Evolutionary conservation across 495 filamentous ascomycete genomes (phyloP), one percentile per base, ranked within the genome.

Genomic region (Echria macrotheca): DNA sequence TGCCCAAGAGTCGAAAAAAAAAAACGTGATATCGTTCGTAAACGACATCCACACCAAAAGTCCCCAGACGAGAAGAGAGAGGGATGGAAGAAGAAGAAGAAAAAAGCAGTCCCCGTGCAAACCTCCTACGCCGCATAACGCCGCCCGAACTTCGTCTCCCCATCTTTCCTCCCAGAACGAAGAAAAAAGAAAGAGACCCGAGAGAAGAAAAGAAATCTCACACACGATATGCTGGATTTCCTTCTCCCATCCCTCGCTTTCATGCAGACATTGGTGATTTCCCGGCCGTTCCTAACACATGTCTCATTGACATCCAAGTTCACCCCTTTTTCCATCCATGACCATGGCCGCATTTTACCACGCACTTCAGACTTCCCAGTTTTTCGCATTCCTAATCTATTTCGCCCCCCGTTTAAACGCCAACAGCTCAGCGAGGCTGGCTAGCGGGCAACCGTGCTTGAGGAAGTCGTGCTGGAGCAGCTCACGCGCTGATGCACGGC

Each of bases 401-500:
- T 74, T 74, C 25, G 73, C 63, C 31, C 67, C 63, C 59, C 71
- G 80, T 62, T 83, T 78, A 64, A 90, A 98, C 44, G 83, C 81
- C 47, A 98, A 77, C 50, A 98, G 65, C 55, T 95, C 89, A 12
- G 89, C 83, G 58, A 98, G 71, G 63, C 86, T 94, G 2, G 76
- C 76, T 35, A 90, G 70, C 39, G 82, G 80, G 71, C 91, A 97
- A 11, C 87, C 86, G 53, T 81, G 80, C 74, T 81, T 80, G 60
- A 89, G 59, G 66, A 89, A 89, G 52, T 88, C 85, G 59, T 89
- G 85, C 47, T 78, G 76, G 38, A 96, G 70, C 35, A 97, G 76
- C 69, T 98, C 93, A 39, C 84, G 76, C 1, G 93, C 89, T 2
- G 86, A 95, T 24, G 93, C 94, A 58, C 93, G 82, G 63, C 86